Percentiles rank a stretch among this genome's conserved stretches.
These are phyloP conservation scores for Cystobasidium sp. DNA, from an alignment of 1,284 basidiomycete genomes.

Conservation along the genomic window DNA sequence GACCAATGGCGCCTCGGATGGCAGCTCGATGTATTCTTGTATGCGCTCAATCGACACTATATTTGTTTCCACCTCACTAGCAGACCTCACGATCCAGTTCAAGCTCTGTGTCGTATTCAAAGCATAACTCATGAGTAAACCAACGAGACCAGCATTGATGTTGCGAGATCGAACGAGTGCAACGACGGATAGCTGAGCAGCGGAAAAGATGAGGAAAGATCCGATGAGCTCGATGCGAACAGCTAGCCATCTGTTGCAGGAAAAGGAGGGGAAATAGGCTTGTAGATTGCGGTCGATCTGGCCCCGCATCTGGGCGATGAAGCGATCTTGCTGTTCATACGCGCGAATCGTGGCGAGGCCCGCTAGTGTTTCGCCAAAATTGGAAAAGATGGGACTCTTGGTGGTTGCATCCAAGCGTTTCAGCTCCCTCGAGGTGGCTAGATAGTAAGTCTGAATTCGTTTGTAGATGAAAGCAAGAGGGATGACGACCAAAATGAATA, in stretches of 20 bases:
- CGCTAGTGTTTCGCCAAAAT: conserved; percentile 75
- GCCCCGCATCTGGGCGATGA: conserved; percentile 75
- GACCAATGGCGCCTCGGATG: conserved; percentile 42
- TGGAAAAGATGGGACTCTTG: conserved; percentile 82
- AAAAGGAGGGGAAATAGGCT: conserved; percentile 55
- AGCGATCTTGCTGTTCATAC: conserved; percentile 68
- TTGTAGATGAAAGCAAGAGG: conserved; percentile 59
- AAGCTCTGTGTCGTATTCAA: conserved; percentile 64
- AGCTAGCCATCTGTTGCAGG: conserved; percentile 67
- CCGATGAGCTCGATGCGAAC: conserved; percentile 80
- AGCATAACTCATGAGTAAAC: conserved; percentile 85
- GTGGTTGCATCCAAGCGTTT: conserved; percentile 90
- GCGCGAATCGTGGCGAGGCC: conserved; percentile 84
- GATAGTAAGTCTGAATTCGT: conserved; percentile 62
- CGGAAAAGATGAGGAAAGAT: conserved; percentile 75
- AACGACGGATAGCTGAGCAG: conserved; percentile 70
- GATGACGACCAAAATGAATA: conserved; percentile 75
- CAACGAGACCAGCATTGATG: conserved; percentile 85
- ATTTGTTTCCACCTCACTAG: conserved; percentile 55
- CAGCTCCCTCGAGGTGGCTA: conserved; percentile 61
- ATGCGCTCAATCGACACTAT: conserved; percentile 46
- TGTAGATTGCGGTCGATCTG: conserved; percentile 79
- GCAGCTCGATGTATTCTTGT: conserved; percentile 41
- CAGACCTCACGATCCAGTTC: conserved; percentile 52
- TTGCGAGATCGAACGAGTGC: conserved; percentile 68